These are phyloP conservation scores for Silybum marianum DNA, from an alignment of 129 eudicot genomes.

Conservation along the genomic window DNA sequence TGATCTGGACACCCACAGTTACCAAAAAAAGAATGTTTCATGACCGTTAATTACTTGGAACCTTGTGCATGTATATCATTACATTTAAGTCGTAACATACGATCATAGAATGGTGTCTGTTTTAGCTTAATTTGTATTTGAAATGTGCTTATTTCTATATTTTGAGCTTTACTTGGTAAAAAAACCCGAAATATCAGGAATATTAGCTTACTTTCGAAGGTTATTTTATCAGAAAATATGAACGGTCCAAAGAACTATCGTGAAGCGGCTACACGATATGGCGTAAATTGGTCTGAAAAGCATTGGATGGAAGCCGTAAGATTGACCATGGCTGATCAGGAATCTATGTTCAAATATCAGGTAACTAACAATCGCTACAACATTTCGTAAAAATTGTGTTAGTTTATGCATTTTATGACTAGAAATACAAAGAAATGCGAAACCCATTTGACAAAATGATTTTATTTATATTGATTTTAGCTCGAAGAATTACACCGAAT, in stretches of 20 bases:
- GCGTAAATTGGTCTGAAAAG: not conserved
- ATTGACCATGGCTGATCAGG: conserved; percentile 9
- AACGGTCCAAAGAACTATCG: not conserved
- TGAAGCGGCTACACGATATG: not conserved
- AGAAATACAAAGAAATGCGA: not conserved
- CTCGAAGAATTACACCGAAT: conserved; percentile 3
- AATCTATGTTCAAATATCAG: conserved; percentile 13
- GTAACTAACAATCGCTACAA: conserved; percentile 20
- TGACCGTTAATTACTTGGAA: not conserved
- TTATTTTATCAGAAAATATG: conserved; percentile 17
- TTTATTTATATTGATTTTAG: not conserved
- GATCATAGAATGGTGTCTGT: not conserved
- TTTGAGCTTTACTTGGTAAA: not conserved
- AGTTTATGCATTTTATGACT: not conserved
- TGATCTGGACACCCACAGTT: not conserved
- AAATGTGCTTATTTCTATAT: not conserved
- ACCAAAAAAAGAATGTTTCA: not conserved
- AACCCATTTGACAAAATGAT: not conserved
- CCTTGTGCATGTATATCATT: not conserved
- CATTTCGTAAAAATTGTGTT: not conserved
- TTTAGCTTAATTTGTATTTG: not conserved
- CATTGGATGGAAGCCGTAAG: conserved; percentile 5
- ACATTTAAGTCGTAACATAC: not conserved
- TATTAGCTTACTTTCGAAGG: not conserved
- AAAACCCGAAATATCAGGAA: not conserved